Conservation (phyloP, 306 rosid species). For the Cicer judaicum region DNA sequence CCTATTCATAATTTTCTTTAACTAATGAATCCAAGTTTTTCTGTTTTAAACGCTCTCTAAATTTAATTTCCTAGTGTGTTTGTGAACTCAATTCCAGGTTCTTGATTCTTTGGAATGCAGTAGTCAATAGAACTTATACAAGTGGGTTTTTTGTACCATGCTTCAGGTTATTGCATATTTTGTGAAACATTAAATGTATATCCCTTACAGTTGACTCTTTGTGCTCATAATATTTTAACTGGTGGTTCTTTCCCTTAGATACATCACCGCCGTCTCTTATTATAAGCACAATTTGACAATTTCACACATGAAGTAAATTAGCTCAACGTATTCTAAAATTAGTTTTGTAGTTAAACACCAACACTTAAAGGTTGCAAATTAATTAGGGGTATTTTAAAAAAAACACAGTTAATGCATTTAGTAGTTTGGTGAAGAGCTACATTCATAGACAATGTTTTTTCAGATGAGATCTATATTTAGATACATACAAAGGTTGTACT, state of each 20-base stretch:
- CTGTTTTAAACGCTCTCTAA: neutral
- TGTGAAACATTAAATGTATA: neutral
- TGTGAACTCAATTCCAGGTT: constrained; percentile 15
- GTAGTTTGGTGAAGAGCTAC: neutral
- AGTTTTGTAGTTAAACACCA: no score
- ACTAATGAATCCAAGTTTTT: constrained; percentile 10
- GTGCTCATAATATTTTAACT: neutral
- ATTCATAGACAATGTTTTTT: neutral
- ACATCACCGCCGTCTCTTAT: neutral
- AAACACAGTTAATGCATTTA: neutral
- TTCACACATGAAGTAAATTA: neutral
- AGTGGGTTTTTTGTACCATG: neutral
- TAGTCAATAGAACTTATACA: constrained; percentile 5
- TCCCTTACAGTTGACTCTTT: neutral
- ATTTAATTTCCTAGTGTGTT: neutral
- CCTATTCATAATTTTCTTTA: constrained; percentile 2
- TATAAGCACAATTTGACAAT: neutral
- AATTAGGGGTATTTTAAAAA: neutral
- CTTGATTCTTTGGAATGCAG: neutral
- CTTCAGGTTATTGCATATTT: constrained; percentile 34
- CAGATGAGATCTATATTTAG: neutral
- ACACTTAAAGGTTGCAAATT: no score
- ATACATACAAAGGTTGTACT: neutral
- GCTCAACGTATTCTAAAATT: neutral
- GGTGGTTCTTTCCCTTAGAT: constrained; percentile 5